Percentiles rank a stretch among this genome's conserved stretches.
Conservation (phyloP, 768 basidiomycete species). For the Aureoboletus auriporus region DNA sequence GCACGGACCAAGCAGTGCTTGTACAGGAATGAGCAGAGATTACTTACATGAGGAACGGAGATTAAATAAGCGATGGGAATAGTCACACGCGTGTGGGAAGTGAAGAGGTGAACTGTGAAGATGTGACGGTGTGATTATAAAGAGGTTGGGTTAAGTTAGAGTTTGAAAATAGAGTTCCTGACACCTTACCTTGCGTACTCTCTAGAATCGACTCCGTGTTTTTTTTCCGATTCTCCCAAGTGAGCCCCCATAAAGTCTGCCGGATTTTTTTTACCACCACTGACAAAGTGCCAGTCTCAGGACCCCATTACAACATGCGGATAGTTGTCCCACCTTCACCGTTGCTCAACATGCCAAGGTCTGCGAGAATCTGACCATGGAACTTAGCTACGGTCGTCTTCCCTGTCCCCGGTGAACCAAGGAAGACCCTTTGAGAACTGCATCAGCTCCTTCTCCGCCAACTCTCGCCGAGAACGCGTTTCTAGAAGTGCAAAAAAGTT, state of each 20-base stretch:
- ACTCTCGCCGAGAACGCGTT: conserved; percentile 57
- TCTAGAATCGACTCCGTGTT: conserved; percentile 64
- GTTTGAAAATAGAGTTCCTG: too few relatives aligned
- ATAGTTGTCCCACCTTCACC: conserved; percentile 52
- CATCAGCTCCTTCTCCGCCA: conserved; percentile 50
- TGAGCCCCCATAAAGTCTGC: conserved; percentile 60
- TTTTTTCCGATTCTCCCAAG: conserved; percentile 57
- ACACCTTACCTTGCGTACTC: conserved; percentile 58
- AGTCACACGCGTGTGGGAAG: too few relatives aligned
- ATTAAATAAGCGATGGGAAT: too few relatives aligned
- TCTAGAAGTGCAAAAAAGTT: conserved; percentile 45
- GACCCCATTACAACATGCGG: neutral
- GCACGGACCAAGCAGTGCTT: too few relatives aligned
- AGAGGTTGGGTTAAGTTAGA: too few relatives aligned
- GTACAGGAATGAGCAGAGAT: too few relatives aligned
- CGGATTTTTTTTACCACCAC: conserved; percentile 67
- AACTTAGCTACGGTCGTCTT: conserved; percentile 70
- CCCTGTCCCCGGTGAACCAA: conserved; percentile 68
- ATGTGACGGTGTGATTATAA: too few relatives aligned
- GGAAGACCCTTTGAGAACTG: conserved; percentile 58
- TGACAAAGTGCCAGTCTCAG: conserved; percentile 18
- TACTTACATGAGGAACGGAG: too few relatives aligned
- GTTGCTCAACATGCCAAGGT: conserved; percentile 63
- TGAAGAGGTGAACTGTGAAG: too few relatives aligned
- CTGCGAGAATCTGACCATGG: conserved; percentile 61